These are phyloP conservation scores for Exserohilum turcica DNA, from an alignment of 2,329 filamentous ascomycete species.

Conservation along the genomic window DNA sequence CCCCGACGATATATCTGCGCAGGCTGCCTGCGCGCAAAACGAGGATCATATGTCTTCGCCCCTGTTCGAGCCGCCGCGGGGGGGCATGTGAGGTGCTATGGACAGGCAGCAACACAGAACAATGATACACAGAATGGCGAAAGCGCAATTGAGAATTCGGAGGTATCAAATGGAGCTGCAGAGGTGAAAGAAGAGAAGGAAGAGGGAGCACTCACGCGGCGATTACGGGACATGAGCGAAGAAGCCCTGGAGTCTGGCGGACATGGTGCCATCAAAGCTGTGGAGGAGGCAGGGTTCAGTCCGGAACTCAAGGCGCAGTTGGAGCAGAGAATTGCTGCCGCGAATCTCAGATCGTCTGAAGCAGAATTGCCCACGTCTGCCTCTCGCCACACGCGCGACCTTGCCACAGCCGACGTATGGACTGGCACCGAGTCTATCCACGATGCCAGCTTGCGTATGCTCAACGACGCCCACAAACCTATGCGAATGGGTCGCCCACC, in stretches of 20 bases:
- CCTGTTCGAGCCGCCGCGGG: constrained; percentile 12
- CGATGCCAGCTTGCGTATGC: constrained; percentile 81
- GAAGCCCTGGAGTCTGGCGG: constrained; percentile 62
- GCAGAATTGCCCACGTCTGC: constrained; percentile 63
- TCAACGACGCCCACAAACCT: constrained; percentile 66
- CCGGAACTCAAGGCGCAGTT: constrained; percentile 63
- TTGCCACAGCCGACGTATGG: constrained; percentile 75
- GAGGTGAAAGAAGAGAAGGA: constrained; percentile 23
- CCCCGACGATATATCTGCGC: constrained; percentile 41
- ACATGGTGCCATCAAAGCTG: constrained; percentile 59
- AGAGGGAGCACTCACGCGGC: constrained; percentile 62
- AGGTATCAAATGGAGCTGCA: background rate
- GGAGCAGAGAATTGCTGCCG: constrained; percentile 63
- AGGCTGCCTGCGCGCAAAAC: constrained; percentile 48
- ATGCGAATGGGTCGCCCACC: constrained; percentile 30
- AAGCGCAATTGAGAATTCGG: constrained; percentile 22
- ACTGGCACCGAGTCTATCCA: constrained; percentile 73
- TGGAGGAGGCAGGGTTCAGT: constrained; percentile 67
- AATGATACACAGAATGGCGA: constrained; percentile 17
- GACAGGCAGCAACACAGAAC: constrained; percentile 25
- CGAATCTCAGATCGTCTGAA: constrained; percentile 62
- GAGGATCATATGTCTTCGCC: constrained; percentile 14
- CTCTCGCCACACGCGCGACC: constrained; percentile 69
- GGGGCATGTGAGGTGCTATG: constrained; percentile 26
- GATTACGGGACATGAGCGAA: constrained; percentile 65